Conservation (phyloP, 176 grass and related monocot genomes). For the Bromus sterilis region DNA sequence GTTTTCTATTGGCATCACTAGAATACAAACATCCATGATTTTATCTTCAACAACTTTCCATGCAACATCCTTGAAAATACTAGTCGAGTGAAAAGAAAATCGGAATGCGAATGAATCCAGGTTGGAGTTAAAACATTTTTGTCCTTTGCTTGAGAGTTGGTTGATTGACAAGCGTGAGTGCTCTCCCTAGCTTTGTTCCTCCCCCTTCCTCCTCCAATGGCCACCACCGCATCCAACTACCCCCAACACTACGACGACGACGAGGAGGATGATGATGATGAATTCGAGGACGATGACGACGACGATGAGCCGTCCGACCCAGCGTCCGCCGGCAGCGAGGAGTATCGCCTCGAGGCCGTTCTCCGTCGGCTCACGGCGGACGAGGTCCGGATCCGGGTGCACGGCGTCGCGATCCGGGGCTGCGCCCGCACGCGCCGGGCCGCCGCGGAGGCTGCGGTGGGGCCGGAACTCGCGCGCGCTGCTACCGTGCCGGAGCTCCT, state of each 20-base stretch:
- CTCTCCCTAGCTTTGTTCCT: neutral
- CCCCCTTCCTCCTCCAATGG: constrained; percentile 2
- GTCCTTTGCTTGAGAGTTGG: neutral
- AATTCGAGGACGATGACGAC: constrained; percentile 11
- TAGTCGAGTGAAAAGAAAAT: neutral
- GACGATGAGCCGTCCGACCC: neutral
- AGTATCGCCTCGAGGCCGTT: constrained; percentile 34
- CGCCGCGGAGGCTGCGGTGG: constrained; percentile 55
- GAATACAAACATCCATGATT: too few relatives aligned
- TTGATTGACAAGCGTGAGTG: neutral
- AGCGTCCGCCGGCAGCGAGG: neutral
- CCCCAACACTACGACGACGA: neutral
- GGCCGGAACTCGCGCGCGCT: constrained; percentile 43
- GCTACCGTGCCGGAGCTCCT: constrained; percentile 71
- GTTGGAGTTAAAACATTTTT: neutral
- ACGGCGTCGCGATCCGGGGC: constrained; percentile 56
- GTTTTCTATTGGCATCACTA: too few relatives aligned
- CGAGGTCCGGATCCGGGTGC: constrained; percentile 68
- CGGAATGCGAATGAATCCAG: neutral
- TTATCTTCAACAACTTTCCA: too few relatives aligned
- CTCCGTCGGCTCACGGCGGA: constrained; percentile 56
- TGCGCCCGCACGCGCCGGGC: constrained; percentile 46
- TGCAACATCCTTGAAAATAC: too few relatives aligned
- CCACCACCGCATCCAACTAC: neutral
- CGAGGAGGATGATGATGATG: neutral